Evolutionary conservation across 345 rosid species (phyloP).

Genomic region (Bruguiera sexangula): DNA sequence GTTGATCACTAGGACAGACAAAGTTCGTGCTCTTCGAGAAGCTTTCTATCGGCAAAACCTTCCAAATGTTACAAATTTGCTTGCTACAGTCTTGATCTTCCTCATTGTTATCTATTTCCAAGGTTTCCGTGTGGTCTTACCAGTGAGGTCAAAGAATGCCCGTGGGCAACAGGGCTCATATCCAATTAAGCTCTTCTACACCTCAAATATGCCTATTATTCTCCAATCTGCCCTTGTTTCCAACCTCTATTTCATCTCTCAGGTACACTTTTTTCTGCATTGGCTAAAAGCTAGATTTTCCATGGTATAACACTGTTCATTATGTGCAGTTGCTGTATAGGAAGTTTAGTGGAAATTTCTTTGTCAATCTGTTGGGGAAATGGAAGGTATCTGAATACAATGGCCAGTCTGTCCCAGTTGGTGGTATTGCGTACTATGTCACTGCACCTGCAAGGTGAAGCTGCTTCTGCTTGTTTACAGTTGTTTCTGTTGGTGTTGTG

Average conservation of each 20-base stretch:
- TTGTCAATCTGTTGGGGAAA: slow-evolving; percentile 74
- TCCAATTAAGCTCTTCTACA: slow-evolving; percentile 84
- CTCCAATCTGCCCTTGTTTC: slow-evolving; percentile 82
- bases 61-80: slow-evolving; percentile 81
- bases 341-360: slow-evolving; percentile 73
- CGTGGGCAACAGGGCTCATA: slow-evolving; percentile 95
- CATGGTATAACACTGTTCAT: not conserved
- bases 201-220: slow-evolving; percentile 92
- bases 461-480: too few relatives aligned
- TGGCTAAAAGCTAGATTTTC: not conserved
- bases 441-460: slow-evolving; percentile 77
- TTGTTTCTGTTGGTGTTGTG: too few relatives aligned
- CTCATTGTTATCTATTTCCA: slow-evolving; percentile 86
- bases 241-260: slow-evolving; percentile 80
- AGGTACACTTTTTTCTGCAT: slow-evolving; percentile 36
- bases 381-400: slow-evolving; percentile 88
- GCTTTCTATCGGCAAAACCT: slow-evolving; percentile 89
- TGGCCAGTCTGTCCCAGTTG: slow-evolving; percentile 75
- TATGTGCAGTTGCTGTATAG: slow-evolving; percentile 62
- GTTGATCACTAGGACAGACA: slow-evolving; percentile 68
- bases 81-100: slow-evolving; percentile 78
- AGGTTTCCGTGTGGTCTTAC: slow-evolving; percentile 89
- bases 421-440: slow-evolving; percentile 78
- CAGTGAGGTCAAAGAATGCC: slow-evolving; percentile 89
- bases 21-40: slow-evolving; percentile 75